These are phyloP conservation scores for Entomortierella chlamydospora DNA, from an alignment of 192 early-diverging fungal species.

Conservation along the genomic window DNA sequence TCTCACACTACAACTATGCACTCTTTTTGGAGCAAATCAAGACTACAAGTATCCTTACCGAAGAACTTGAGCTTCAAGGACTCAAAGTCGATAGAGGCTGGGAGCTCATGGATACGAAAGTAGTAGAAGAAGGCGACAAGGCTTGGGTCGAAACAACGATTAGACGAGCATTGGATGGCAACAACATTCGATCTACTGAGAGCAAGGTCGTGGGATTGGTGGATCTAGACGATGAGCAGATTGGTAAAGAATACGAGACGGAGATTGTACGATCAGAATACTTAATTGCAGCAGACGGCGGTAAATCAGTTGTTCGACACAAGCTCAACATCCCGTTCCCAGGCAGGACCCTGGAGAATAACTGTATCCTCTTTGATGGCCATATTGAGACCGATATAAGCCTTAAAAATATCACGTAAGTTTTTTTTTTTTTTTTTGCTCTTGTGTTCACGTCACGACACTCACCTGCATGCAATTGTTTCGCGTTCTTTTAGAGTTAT, in stretches of 20 bases:
- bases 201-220: constrained; percentile 29
- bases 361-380: constrained; percentile 40
- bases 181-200: constrained; percentile 17
- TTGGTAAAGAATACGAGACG: constrained; percentile 22
- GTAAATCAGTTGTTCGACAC: constrained; percentile 47
- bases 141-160: constrained; percentile 40
- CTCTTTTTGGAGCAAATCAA: constrained; percentile 37
- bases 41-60: constrained; percentile 22
- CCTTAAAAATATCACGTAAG: constrained; percentile 36
- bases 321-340: constrained; percentile 39
- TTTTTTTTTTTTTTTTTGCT: neutral
- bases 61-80: constrained; percentile 28
- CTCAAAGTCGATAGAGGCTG: constrained; percentile 34
- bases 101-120: constrained; percentile 50
- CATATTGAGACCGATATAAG: constrained; percentile 28
- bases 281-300: constrained; percentile 48
- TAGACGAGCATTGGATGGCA: constrained; percentile 31
- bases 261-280: constrained; percentile 31
- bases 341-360: constrained; percentile 34
- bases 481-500: too few relatives aligned
- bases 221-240: constrained; percentile 33
- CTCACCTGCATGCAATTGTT: too few relatives aligned
- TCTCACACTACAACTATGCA: constrained; percentile 51
- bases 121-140: constrained; percentile 13
- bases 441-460: too few relatives aligned